phyloP scores from a whole-genome alignment of 805 yeast genomes.

The Monosporozyma aerobia region DNA sequence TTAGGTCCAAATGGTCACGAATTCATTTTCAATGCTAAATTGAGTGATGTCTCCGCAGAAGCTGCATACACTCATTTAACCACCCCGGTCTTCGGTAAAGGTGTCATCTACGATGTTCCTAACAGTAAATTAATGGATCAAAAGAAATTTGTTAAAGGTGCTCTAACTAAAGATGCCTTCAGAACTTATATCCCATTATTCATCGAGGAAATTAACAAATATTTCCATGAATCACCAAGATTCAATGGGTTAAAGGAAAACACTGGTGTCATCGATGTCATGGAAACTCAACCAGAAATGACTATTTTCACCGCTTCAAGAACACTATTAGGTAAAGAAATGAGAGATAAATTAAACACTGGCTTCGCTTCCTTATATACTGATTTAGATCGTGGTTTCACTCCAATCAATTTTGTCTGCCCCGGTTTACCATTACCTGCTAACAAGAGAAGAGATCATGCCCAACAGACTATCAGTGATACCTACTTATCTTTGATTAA shows the following conservation, averaged over 20 bases:
- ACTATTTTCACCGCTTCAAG: slow-evolving; percentile 95
- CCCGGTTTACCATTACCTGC: slow-evolving; percentile 85
- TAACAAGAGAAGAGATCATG: slow-evolving; percentile 76
- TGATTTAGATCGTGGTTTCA: slow-evolving; percentile 94
- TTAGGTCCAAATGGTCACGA: slow-evolving; percentile 98
- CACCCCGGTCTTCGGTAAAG: slow-evolving; percentile 98
- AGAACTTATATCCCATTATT: slow-evolving; percentile 80
- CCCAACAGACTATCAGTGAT: slow-evolving; percentile 69
- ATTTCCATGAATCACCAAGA: slow-evolving; percentile 45
- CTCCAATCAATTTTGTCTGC: slow-evolving; percentile 92
- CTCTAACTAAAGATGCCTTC: slow-evolving; percentile 80
- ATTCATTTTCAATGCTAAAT: slow-evolving; percentile 83
- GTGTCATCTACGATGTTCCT: slow-evolving; percentile 95
- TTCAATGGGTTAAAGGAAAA: slow-evolving; percentile 25
- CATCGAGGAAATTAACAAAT: slow-evolving; percentile 62
- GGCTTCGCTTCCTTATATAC: slow-evolving; percentile 78
- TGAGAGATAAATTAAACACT: slow-evolving; percentile 73
- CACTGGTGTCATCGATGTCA: slow-evolving; percentile 42
- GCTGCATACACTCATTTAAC: slow-evolving; percentile 93
- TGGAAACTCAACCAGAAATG: slow-evolving; percentile 85
- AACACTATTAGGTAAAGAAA: slow-evolving; percentile 82
- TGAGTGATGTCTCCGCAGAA: slow-evolving; percentile 87
- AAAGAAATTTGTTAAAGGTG: slow-evolving; percentile 89
- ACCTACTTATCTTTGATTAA: slow-evolving; percentile 75
- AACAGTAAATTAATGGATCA: slow-evolving; percentile 94